Conservation (phyloP, 305 asterid species). For the Rubia balearica region DNA sequence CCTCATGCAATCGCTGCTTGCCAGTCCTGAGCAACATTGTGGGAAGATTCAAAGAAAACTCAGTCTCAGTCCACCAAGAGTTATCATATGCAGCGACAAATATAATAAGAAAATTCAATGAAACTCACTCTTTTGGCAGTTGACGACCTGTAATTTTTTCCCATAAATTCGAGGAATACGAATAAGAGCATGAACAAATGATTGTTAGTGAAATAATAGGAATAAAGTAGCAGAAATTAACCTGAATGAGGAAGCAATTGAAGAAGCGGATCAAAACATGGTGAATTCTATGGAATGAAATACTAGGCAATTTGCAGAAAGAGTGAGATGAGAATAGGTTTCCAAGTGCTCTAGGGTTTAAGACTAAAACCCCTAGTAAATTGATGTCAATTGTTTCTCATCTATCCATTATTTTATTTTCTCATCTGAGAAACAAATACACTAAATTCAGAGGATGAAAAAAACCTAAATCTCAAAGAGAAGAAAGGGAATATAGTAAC, state of each 20-base stretch:
- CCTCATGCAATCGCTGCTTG: conserved; percentile 81
- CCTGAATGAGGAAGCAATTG: conserved; percentile 59
- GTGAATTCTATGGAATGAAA: background rate
- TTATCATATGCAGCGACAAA: background rate
- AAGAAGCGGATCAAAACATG: conserved; percentile 59
- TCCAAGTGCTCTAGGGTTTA: conserved; percentile 35
- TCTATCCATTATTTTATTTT: background rate
- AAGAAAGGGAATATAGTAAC: too few species aligned
- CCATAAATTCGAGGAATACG: background rate
- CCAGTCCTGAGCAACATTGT: conserved; percentile 42
- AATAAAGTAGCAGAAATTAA: conserved; percentile 11
- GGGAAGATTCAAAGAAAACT: background rate
- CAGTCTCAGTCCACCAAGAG: background rate
- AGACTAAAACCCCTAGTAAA: conserved; percentile 25
- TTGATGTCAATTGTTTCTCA: background rate
- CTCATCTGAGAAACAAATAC: background rate
- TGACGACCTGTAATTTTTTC: conserved; percentile 42
- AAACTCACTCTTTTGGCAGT: conserved; percentile 51
- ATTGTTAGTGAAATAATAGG: background rate
- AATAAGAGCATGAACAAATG: background rate
- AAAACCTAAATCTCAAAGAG: too few species aligned
- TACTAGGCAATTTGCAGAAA: background rate
- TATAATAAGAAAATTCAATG: conserved; percentile 3
- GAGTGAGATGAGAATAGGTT: background rate
- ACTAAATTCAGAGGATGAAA: too few species aligned